Evolutionary conservation across 768 basidiomycete species (phyloP), one percentile per base, ranked within the genome.

Genomic region (Auricularia auricula-judae): DNA sequence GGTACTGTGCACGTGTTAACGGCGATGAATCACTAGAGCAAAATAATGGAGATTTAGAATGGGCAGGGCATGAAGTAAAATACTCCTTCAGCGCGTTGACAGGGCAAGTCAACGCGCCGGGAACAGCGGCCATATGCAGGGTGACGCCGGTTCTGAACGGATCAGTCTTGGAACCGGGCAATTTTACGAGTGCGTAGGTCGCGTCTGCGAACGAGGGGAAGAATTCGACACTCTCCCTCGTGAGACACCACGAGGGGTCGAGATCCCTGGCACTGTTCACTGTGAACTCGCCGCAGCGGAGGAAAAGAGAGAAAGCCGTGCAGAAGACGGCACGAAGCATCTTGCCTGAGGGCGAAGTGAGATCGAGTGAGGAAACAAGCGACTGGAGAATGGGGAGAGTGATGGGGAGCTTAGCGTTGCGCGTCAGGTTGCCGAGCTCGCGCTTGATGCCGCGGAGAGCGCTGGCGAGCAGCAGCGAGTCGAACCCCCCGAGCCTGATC

Each of bases 131-230:
- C n/a, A 74, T 61, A 33, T 61, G 64, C 21, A 74, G 67, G 3
- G 68, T 63, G 43, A 73, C 67, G 1, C 74, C 71, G 43, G 67
- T 68, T 4, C 74, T 66, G 63, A 77, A 78, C 1, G 75, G 75
- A 67, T 77, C 74, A 2, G 75, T 77, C 63, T 78, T 78, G 2
- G 76, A 78, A 1, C 69, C 66, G 4, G 76, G 74, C 1, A 78
- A 67, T 5, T 68, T 70, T 39, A 76, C 67, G 11, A 51, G 51
- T n/a, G 74, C 29, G 61, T 65, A 29, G 5, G 42, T 36, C 51
- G 73, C 67, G 14, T 67, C 56, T 1, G 68, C 65, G 18, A 72
- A 51, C 36, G 64, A 65, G 16, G 74, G 74, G 33, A 73, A 35
- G 65, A 76, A 76, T 18, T 68, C 54, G 36, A 76, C 64, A 21